Percentiles rank a stretch among this genome's conserved stretches.
Conservation (phyloP, 441 rosid genomes). For the Populus hybrid region DNA sequence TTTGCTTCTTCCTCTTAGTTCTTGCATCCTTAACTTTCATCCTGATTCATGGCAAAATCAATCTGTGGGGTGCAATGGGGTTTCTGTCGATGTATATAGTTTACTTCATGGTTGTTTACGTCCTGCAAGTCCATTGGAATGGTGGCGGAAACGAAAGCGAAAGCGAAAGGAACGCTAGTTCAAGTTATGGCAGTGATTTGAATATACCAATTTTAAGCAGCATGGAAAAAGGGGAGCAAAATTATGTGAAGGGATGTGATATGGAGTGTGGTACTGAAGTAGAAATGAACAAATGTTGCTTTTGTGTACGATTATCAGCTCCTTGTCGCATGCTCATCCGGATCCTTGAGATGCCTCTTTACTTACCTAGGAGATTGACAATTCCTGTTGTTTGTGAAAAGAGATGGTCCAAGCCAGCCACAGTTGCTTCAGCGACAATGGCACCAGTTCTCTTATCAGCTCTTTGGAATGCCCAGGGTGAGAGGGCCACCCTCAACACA, state of each 20-base stretch:
- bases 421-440: conserved; percentile 56
- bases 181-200: conserved; percentile 29
- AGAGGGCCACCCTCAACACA: conserved; percentile 16
- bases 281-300: conserved; percentile 23
- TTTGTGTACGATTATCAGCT: conserved; percentile 23
- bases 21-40: conserved; percentile 48
- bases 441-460: conserved; percentile 61
- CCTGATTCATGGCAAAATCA: conserved; percentile 52
- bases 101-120: conserved; percentile 63
- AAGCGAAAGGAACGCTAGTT: conserved; percentile 12
- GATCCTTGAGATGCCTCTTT: conserved; percentile 62
- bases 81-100: conserved; percentile 53
- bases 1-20: conserved; percentile 55
- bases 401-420: conserved; percentile 74
- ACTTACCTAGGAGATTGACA: conserved; percentile 74
- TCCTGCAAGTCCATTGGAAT: conserved; percentile 28
- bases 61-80: conserved; percentile 55
- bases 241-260: conserved; percentile 20
- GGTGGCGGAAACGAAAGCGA: conserved; percentile 2
- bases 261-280: conserved; percentile 18
- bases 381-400: conserved; percentile 64
- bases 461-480: conserved; percentile 45
- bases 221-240: conserved; percentile 25
- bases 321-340: conserved; percentile 32
- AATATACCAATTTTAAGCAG: conserved; percentile 37